Percentiles rank a stretch among this genome's conserved stretches.
Evolutionary conservation across 169 alveolate genomes (phyloP).

Genomic region (Plasmodium gaboni): DNA sequence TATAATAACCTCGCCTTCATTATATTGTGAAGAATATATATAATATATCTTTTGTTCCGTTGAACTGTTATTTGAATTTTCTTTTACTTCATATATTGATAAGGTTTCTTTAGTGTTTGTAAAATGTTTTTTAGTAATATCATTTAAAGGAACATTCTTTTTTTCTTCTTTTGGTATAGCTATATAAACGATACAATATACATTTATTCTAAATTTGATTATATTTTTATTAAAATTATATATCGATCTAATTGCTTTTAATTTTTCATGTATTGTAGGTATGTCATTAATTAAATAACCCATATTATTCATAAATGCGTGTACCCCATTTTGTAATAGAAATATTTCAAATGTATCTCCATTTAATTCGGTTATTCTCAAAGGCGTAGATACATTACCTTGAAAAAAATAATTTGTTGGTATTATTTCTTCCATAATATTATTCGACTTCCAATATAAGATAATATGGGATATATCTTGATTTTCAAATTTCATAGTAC

Average conservation of each 20-base stretch:
- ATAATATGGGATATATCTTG: slow-evolving; percentile 78
- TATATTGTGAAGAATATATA: slow-evolving; percentile 58
- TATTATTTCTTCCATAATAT: slow-evolving; percentile 85
- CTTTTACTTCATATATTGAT: slow-evolving; percentile 71
- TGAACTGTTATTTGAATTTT: slow-evolving; percentile 52
- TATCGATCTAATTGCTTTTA: slow-evolving; percentile 77
- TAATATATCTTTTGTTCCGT: slow-evolving; percentile 68
- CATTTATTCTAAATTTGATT: slow-evolving; percentile 77
- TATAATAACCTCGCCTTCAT: slow-evolving; percentile 63
- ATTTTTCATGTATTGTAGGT: slow-evolving; percentile 86
- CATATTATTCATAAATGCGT: slow-evolving; percentile 86
- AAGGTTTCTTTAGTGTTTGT: slow-evolving; percentile 32
- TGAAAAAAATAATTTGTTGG: slow-evolving; percentile 86
- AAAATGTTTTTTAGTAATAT: slow-evolving; percentile 23
- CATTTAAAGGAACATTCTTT: slow-evolving; percentile 76
- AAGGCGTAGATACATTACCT: slow-evolving; percentile 85
- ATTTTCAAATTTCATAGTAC: slow-evolving; percentile 84
- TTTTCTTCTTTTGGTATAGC: slow-evolving; percentile 80
- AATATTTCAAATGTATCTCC: slow-evolving; percentile 88
- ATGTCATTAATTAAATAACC: slow-evolving; percentile 87
- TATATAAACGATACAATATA: slow-evolving; percentile 79
- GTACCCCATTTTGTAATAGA: slow-evolving; percentile 89
- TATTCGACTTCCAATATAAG: slow-evolving; percentile 88
- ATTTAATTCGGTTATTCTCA: slow-evolving; percentile 87
- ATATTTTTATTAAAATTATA: slow-evolving; percentile 38